Percentiles rank a stretch among this genome's conserved stretches.
Conservation (phyloP, 495 filamentous ascomycete genomes). For the Penicillium manginii region DNA sequence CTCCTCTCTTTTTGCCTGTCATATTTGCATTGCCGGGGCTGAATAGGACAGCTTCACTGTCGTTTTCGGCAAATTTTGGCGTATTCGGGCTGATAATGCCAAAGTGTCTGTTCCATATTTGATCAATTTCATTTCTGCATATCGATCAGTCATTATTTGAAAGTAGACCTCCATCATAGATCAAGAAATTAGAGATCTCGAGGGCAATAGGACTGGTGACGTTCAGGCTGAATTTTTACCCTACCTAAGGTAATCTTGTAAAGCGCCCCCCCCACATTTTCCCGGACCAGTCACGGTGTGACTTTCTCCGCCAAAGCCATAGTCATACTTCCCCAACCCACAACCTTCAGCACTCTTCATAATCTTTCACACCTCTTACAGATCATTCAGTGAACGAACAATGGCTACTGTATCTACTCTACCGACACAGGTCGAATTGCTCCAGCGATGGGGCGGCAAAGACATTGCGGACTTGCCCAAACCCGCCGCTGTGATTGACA, state of each 20-base stretch:
- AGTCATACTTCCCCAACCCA: too few relatives aligned
- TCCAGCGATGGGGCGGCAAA: conserved; percentile 62
- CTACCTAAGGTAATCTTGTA: too few relatives aligned
- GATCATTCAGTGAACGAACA: background rate
- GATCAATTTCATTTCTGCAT: background rate
- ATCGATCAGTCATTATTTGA: background rate
- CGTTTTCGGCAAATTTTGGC: background rate
- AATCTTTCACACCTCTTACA: background rate
- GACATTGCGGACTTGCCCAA: conserved; percentile 62
- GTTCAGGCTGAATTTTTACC: too few relatives aligned
- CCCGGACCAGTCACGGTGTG: too few relatives aligned
- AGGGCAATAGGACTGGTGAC: too few relatives aligned
- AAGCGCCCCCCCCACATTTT: too few relatives aligned
- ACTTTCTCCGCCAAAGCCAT: too few relatives aligned
- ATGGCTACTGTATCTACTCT: background rate
- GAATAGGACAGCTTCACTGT: background rate
- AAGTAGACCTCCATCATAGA: background rate
- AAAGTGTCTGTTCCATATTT: background rate
- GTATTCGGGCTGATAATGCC: background rate
- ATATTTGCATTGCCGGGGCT: background rate
- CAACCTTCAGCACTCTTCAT: too few relatives aligned
- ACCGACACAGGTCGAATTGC: conserved; percentile 33
- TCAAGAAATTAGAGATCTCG: too few relatives aligned
- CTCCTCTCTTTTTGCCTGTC: background rate
- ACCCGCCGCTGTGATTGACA: conserved; percentile 72